phyloP scores from a whole-genome alignment of 177 flowering plant genomes.

The Tripterygium wilfordii region DNA sequence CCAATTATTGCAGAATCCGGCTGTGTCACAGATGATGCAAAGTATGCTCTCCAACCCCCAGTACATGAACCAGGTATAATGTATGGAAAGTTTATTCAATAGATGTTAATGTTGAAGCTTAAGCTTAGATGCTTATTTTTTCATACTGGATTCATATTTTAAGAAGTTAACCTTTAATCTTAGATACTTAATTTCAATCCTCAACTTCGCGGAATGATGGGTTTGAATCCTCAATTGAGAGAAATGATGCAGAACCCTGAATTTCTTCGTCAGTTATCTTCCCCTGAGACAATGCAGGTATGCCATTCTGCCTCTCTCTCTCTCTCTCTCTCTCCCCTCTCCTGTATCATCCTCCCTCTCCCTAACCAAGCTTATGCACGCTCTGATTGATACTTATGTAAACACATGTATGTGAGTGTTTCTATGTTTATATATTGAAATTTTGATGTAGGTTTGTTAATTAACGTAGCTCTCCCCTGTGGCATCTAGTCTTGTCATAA shows the following conservation, averaged over 20 bases:
- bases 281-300: constrained; percentile 94
- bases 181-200: constrained; percentile 58
- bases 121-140: no score
- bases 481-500: no score
- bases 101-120: not conserved
- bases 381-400: no score
- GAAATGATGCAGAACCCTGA: constrained; percentile 97
- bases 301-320: not conserved
- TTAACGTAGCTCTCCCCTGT: no score
- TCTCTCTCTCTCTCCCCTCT: not conserved
- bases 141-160: no score
- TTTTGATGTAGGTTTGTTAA: no score
- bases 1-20: constrained; percentile 82
- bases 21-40: constrained; percentile 74
- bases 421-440: no score
- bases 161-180: no score
- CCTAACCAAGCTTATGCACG: no score
- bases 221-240: constrained; percentile 65
- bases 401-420: no score
- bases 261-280: constrained; percentile 67
- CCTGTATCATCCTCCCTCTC: no score
- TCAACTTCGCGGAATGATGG: constrained; percentile 61
- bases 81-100: no score
- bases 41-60: constrained; percentile 78
- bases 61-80: constrained; percentile 72